Conservation (phyloP, 1,139 yeast species). For the Hansenula sp. region DNA sequence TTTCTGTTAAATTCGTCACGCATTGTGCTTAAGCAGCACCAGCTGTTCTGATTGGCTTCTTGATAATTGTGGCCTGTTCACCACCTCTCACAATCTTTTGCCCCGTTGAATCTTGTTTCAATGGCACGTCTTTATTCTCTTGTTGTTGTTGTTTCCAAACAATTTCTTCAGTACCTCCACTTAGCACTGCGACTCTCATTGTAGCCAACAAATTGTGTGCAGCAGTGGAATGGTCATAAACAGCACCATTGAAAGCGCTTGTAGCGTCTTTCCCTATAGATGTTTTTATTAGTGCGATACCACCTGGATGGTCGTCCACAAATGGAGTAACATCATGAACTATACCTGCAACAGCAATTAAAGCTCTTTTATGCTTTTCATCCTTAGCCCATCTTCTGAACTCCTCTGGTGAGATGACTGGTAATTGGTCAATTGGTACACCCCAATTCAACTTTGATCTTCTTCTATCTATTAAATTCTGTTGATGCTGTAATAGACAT, state of each 20-base stretch:
- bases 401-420: slow-evolving; percentile 48
- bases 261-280: slow-evolving; percentile 74
- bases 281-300: slow-evolving; percentile 53
- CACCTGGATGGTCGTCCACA: slow-evolving; percentile 73
- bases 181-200: slow-evolving; percentile 69
- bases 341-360: slow-evolving; percentile 49
- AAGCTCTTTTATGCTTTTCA: slow-evolving; percentile 30
- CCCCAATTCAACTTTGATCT: slow-evolving; percentile 74
- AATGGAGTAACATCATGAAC: slow-evolving; percentile 75
- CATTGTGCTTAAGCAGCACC: slow-evolving; percentile 20
- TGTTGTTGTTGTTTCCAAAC: slow-evolving; percentile 68
- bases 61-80: slow-evolving; percentile 46
- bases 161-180: slow-evolving; percentile 80
- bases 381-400: slow-evolving; percentile 38
- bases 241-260: slow-evolving; percentile 71
- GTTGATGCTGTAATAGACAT: slow-evolving; percentile 61
- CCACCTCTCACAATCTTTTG: slow-evolving; percentile 55
- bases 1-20: no score
- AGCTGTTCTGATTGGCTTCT: slow-evolving; percentile 22
- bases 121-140: slow-evolving; percentile 52
- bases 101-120: slow-evolving; percentile 47
- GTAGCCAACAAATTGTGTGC: slow-evolving; percentile 70
- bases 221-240: slow-evolving; percentile 70
- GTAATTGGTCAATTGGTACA: slow-evolving; percentile 65
- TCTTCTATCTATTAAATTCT: slow-evolving; percentile 52